Evolutionary conservation across 139 green algal genomes (phyloP).

Genomic region (Closterium sp.): DNA sequence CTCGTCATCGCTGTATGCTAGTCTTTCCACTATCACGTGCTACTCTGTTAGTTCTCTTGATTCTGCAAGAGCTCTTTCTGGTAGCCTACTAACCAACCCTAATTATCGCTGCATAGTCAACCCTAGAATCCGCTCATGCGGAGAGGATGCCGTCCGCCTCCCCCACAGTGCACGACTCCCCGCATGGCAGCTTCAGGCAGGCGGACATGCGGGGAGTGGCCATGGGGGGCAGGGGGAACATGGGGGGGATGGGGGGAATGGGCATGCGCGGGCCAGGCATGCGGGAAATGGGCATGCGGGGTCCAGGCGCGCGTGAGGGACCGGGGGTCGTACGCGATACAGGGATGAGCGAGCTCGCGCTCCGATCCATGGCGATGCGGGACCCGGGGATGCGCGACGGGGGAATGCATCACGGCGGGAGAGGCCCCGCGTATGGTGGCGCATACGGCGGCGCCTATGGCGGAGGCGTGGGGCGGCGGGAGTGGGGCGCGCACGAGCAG

Average conservation of each 20-base stretch:
- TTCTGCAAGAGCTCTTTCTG: neutral
- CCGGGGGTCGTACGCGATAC: neutral
- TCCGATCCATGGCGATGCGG: neutral
- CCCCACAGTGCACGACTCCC: neutral
- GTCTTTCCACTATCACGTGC: too few relatives aligned
- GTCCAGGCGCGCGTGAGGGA: neutral
- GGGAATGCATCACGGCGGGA: too few relatives aligned
- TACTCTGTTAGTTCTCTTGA: neutral
- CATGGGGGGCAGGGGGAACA: neutral
- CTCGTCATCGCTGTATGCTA: too few relatives aligned
- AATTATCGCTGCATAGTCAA: neutral
- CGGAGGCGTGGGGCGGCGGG: neutral
- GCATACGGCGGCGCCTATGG: neutral
- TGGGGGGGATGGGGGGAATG: neutral
- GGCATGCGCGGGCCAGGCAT: neutral
- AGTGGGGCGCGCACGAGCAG: neutral
- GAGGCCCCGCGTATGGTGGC: neutral
- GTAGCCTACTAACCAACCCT: neutral
- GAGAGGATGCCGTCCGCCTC: neutral
- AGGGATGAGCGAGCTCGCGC: neutral
- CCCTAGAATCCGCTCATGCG: neutral
- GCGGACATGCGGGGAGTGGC: neutral
- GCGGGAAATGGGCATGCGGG: neutral
- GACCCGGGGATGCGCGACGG: neutral
- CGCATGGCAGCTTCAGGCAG: neutral